Percentiles rank a stretch among this genome's conserved stretches.
Conservation (phyloP, 306 rosid species). For the Quercus wislizeni region DNA sequence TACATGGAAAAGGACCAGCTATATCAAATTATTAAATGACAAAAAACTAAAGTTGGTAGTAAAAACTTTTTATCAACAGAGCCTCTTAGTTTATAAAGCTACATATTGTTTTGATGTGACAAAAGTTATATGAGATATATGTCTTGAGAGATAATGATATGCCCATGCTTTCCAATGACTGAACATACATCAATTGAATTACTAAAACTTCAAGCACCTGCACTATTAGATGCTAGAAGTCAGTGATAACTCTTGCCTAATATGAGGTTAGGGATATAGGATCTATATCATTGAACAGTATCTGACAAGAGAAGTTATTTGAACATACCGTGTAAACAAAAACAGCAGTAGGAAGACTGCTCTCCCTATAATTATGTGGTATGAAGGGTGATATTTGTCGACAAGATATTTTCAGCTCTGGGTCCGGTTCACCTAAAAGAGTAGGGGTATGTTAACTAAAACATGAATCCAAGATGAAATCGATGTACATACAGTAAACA, state of each 20-base stretch:
- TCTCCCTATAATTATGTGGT: slow-evolving; percentile 91
- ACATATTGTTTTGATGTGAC: neutral
- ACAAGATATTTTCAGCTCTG: slow-evolving; percentile 90
- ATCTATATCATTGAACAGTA: neutral
- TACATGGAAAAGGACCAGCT: neutral
- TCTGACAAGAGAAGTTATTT: neutral
- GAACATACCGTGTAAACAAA: slow-evolving; percentile 83
- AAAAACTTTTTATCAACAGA: neutral
- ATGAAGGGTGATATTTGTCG: slow-evolving; percentile 96
- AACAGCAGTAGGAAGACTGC: slow-evolving; percentile 96
- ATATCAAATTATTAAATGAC: neutral
- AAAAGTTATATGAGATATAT: neutral
- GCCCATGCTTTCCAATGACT: neutral
- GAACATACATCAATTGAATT: neutral
- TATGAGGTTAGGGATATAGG: neutral
- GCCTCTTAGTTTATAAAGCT: neutral
- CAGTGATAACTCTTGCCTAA: neutral
- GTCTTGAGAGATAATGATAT: neutral
- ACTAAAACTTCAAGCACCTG: neutral
- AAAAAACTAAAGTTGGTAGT: neutral
- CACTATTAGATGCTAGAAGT: neutral
- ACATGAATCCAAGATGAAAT: slow-evolving; percentile 4
- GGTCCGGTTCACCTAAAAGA: slow-evolving; percentile 90
- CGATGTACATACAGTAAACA: neutral
- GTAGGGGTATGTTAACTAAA: slow-evolving; percentile 15